Evolutionary conservation across 148 eudicot species (phyloP).

Genomic region (Suaeda aralocaspica): DNA sequence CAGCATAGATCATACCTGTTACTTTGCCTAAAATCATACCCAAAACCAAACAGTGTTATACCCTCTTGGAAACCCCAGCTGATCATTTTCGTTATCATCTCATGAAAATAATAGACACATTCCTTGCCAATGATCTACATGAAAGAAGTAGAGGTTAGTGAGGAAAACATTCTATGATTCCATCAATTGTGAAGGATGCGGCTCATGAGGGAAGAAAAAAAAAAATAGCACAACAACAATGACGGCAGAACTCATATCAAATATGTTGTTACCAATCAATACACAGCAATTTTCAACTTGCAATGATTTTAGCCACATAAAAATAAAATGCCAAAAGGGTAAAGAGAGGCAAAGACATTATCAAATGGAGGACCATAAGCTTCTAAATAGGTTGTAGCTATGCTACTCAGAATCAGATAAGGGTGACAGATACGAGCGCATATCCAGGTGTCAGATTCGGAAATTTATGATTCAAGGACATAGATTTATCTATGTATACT

Average conservation of each 20-base stretch:
- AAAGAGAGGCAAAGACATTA: not conserved
- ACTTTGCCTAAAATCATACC: slow-evolving; percentile 99
- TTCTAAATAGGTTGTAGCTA: not conserved
- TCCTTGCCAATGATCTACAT: slow-evolving; percentile 77
- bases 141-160: slow-evolving; percentile 1
- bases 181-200: not conserved
- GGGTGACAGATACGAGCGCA: not conserved
- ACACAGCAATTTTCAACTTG: not conserved
- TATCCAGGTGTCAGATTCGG: too few relatives aligned
- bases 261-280: not conserved
- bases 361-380: not conserved
- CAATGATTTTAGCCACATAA: not conserved
- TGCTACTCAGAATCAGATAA: not conserved
- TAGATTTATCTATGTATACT: too few relatives aligned
- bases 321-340: not conserved
- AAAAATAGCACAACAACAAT: not conserved
- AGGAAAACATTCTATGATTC: not conserved
- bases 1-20: slow-evolving; percentile 53
- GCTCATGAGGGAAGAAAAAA: not conserved
- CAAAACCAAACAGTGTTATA: slow-evolving; percentile 94
- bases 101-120: slow-evolving; percentile 80
- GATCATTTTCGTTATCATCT: slow-evolving; percentile 86
- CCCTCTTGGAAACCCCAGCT: slow-evolving; percentile 97
- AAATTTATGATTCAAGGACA: too few relatives aligned
- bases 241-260: not conserved